phyloP scores from a whole-genome alignment of 2,329 filamentous ascomycete genomes.

The Monilinia fructicola region DNA sequence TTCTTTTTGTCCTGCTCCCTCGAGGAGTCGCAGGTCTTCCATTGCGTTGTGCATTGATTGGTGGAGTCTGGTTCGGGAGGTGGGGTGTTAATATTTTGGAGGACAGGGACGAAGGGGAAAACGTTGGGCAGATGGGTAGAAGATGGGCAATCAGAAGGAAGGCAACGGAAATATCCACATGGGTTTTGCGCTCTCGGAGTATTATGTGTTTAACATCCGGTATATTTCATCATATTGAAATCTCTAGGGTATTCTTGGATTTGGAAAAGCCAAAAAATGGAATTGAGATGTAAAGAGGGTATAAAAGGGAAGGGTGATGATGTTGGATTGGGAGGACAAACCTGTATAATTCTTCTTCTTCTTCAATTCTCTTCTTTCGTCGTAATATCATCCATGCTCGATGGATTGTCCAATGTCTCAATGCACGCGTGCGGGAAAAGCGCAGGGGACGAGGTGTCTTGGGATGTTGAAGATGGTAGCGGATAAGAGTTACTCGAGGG shows the following conservation, averaged over 20 bases:
- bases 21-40: conserved; percentile 71
- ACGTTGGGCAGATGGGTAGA: not conserved
- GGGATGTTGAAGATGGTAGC: conserved; percentile 69
- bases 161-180: conserved; percentile 22
- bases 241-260: not conserved
- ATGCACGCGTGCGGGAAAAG: conserved; percentile 80
- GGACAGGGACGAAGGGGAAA: not conserved
- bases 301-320: not conserved
- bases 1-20: conserved; percentile 54
- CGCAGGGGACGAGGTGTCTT: conserved; percentile 74
- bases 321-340: conserved; percentile 41
- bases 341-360: conserved; percentile 71
- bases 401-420: conserved; percentile 99
- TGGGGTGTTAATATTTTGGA: not conserved
- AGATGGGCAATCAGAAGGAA: conserved; percentile 18
- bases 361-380: conserved; percentile 62
- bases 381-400: conserved; percentile 87
- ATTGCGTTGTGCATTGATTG: conserved; percentile 81
- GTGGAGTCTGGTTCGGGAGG: conserved; percentile 53
- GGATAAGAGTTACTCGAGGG: conserved; percentile 53
- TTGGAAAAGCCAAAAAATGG: conserved; percentile 7
- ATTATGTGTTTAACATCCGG: conserved; percentile 21
- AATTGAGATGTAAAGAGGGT: not conserved
- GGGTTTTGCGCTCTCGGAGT: conserved; percentile 21
- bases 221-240: conserved; percentile 21